Percentiles rank a stretch among this genome's conserved stretches.
Evolutionary conservation across 2,329 filamentous ascomycete genomes (phyloP).

Genomic region (Cordyceps farinosa): DNA sequence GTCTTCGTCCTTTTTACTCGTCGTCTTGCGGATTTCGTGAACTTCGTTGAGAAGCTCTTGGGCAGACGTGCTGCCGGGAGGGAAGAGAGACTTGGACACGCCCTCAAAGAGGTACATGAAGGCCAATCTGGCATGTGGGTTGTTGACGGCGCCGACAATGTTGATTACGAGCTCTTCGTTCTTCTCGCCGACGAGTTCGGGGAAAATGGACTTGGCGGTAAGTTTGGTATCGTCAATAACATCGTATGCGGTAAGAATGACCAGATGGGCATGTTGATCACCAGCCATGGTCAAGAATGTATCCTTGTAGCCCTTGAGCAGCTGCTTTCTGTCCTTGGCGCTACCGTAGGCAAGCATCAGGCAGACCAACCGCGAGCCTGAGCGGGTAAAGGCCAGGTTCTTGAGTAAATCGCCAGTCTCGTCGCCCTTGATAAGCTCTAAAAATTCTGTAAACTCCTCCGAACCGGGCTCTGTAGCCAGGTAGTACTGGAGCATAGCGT

Average conservation of each 20-base stretch:
- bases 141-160: constrained; percentile 60
- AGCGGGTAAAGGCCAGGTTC: constrained; percentile 93
- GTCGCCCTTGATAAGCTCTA: constrained; percentile 88
- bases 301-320: constrained; percentile 87
- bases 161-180: constrained; percentile 60
- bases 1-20: constrained; percentile 88
- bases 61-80: constrained; percentile 59
- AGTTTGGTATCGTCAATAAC: constrained; percentile 93
- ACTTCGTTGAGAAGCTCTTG: constrained; percentile 72
- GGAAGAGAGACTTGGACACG: constrained; percentile 58
- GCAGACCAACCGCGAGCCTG: constrained; percentile 77
- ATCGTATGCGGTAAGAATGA: constrained; percentile 83
- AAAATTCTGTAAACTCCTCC: constrained; percentile 79
- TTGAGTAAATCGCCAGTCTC: constrained; percentile 87
- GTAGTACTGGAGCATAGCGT: constrained; percentile 97
- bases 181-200: constrained; percentile 76
- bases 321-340: constrained; percentile 88
- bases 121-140: constrained; percentile 61
- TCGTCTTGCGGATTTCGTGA: constrained; percentile 72
- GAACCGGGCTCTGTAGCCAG: constrained; percentile 71
- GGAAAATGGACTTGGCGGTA: constrained; percentile 78
- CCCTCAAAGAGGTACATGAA: constrained; percentile 80
- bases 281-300: constrained; percentile 80
- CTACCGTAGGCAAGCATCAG: constrained; percentile 77
- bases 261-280: constrained; percentile 72